Base-by-base conservation (phyloP, 2,329 filamentous ascomycete genomes). In the Cyphellophora europaea region DNA sequence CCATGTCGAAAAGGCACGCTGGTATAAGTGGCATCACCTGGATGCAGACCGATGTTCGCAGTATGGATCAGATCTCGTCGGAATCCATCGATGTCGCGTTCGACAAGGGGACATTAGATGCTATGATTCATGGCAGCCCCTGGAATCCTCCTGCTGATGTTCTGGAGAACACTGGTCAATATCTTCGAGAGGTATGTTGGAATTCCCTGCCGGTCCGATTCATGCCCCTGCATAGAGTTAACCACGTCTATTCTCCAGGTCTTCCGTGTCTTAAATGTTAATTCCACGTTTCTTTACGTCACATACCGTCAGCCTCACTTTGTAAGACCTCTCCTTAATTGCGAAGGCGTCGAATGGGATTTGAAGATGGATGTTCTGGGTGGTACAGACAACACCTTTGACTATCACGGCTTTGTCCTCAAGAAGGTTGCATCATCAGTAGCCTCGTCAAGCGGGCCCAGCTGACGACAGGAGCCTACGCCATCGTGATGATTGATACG, bases 261-360 rank as follows among this genome's bases (percentile, higher is more conserved):
- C 27, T 53, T 56, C 32, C 56, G 70, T 25, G 62, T 69, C 0
- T 52, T 74, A 15, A 67, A 67, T 41, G 52, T 62, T 15, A 57
- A 61, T 17, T 69, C 67, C 3, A 43, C 57, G 3, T 72, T 72
- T 45, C 52, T 74, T 2, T 72, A 66, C 44, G 58, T 75, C 25
- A 72, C 71, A 0, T 75, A 64, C 46, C 54, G 69, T 23, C 71
- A 73, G 39, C 67, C 66, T 10, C 70, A 72, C 49, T 74, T 74
- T 41, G 63, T 74, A 30, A 61, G 53, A 46, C 65, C 65, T 10
- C 50, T 72, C 12, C 49, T 74, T 12, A 58, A 60, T 16, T 49
- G 54, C 6, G 54, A 62, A 2, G 57, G 56, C 0, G 46, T 62
- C 5, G 21, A 37, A 5, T 72, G 67, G 68, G 50, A 59, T 16